Evolutionary conservation across 2,329 filamentous ascomycete species (phyloP).

Genomic region (Cladophialophora psammophila): DNA sequence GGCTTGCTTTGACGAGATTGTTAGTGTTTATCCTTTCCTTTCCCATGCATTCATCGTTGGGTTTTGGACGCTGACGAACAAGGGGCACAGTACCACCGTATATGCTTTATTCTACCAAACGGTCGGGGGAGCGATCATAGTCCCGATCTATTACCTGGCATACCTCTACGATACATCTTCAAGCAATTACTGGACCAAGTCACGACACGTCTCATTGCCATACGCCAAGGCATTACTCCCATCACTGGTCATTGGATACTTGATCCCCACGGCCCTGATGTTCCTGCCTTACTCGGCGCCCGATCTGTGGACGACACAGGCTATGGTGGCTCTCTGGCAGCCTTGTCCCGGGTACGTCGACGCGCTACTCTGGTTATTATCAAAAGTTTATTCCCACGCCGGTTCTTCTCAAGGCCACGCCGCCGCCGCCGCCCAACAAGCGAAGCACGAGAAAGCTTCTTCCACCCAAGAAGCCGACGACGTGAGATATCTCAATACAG

Average conservation of each 20-base stretch:
- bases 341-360: slow-evolving; percentile 39
- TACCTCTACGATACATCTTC: slow-evolving; percentile 35
- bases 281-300: slow-evolving; percentile 38
- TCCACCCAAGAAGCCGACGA: slow-evolving; percentile 9
- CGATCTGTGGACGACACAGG: slow-evolving; percentile 31
- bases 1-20: slow-evolving; percentile 29
- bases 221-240: slow-evolving; percentile 41
- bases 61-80: background rate
- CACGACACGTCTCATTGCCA: slow-evolving; percentile 30
- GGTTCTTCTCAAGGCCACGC: background rate
- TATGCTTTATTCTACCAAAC: slow-evolving; percentile 35
- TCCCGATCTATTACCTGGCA: slow-evolving; percentile 41
- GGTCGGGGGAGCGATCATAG: slow-evolving; percentile 37
- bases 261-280: slow-evolving; percentile 41
- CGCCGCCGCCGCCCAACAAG: background rate
- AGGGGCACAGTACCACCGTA: slow-evolving; percentile 25
- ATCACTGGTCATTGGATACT: slow-evolving; percentile 40
- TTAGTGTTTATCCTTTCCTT: slow-evolving; percentile 12
- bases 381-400: slow-evolving; percentile 11
- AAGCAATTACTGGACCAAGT: slow-evolving; percentile 30
- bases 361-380: slow-evolving; percentile 32
- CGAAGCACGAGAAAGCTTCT: background rate
- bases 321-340: slow-evolving; percentile 41
- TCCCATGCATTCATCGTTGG: background rate
- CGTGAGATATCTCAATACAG: slow-evolving; percentile 19